Base-by-base conservation (phyloP, 345 rosid genomes). In the Dipteronia dyeriana region DNA sequence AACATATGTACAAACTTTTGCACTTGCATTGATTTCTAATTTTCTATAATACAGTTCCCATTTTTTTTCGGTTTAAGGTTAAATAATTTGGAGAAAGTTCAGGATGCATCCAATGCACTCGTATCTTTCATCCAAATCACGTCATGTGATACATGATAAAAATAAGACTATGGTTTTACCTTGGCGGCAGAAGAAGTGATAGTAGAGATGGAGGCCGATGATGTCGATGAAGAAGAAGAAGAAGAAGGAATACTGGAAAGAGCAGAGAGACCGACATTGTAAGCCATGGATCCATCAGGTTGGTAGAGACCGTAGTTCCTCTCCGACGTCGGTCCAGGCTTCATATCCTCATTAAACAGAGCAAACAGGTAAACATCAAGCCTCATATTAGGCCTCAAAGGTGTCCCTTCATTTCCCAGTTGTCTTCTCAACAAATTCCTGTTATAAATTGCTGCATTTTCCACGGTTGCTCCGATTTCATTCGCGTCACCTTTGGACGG, bases 241-340 rank as follows among this genome's bases (percentile, higher is more conserved):
- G 34, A 34, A 34, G 38, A 34, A 34, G 38, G 38, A 34, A 34
- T 34, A 34, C 87, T 74, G 11, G 91, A 72, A 75, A 82, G 79
- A 22, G 87, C 87, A 45, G 96, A 87, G 75, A 96, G 82, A 10
- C 99, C 98, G 9, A 94, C 95, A 85, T 90, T 96, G 83, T 96
- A 96, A 80, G 89, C 87, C 94, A 92, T 89, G 11, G 89, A 90
- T 64, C 92, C 91, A 81, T 96, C 94, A 39, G 98, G 97, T 70
- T 89, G 92, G 74, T 85, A 94, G 17, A 96, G 86, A 38, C 99
- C 99, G 72, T 96, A 96, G 76, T 96, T 94, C 77, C 98, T 85
- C 75, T 96, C 98, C 0, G 97, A 92, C 2, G 97, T 86, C 19
- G 95, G 98, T 51, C 99, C 99, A 3, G 99, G 95, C 82, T 96